Evolutionary conservation across 805 yeast genomes (phyloP), one percentile per base, ranked within the genome.

Genomic region (Pichia rugopelliculosa): DNA sequence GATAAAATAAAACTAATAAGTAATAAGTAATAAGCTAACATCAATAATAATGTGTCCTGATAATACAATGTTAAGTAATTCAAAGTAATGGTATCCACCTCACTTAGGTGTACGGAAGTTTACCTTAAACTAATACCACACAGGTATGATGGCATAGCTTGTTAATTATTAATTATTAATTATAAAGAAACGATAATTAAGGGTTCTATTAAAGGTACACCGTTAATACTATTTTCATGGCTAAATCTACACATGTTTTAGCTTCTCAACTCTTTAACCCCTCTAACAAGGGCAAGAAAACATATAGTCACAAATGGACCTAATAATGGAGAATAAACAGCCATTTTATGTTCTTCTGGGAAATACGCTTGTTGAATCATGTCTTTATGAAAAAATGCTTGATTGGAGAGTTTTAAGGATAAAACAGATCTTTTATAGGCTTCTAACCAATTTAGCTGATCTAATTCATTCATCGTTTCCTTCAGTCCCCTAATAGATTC

Each of bases 281-380:
- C 54, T 50, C 80, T 76, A 4, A 80, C 21, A 1, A 75, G 46
- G 0, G 83, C 84, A 47, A 82, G 61, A 1, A 71, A 20, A 12
- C 77, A 60, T 21, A 93, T 89, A 23, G 91, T 76, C 2, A 76
- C 67, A 33, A 89, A 69, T 1, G 99, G 99, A 0, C 98, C 98
- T 33, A 90, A 63, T 40, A 91, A 68, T 0, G 99, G 99, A 59
- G 88, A 70, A 56, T 89, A 93, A 1, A 93, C 96, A 0, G 99
- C 98, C 59, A 93, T 73, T 63, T 87, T 90, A 61, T 91, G 99
- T 63, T 91, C 97, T 53, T 86, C 91, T 0, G 99, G 98, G 71
- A 90, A 88, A 64, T 86, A 89, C 47, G 84, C 87, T 61, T 91
- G 97, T 59, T 88, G 95, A 25, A 93, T 87, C 96, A 93, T 91